A percentile compares a stretch with the other conserved stretches of the same genome.
Conservation (phyloP, 805 yeast genomes). For the Ogataea minuta region DNA sequence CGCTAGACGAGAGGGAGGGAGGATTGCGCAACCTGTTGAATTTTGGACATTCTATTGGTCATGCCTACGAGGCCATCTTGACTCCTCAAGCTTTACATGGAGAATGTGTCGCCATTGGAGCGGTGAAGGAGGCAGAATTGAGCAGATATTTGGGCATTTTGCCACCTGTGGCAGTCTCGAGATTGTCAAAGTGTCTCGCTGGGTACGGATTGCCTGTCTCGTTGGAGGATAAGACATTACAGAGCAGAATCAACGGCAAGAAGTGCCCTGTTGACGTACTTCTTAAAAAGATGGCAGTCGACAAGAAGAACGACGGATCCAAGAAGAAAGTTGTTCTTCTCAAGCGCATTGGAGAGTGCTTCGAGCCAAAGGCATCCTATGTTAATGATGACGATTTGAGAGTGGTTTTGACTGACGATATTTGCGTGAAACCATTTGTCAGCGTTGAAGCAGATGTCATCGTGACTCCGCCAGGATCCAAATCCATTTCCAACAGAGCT, state of each 20-base stretch:
- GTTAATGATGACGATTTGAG: slow-evolving; percentile 79
- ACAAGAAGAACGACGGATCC: slow-evolving; percentile 93
- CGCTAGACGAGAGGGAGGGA: slow-evolving; percentile 92
- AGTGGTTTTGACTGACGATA: slow-evolving; percentile 80
- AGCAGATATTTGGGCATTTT: slow-evolving; percentile 87
- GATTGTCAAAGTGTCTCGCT: slow-evolving; percentile 76
- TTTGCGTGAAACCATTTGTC: slow-evolving; percentile 59
- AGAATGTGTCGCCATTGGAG: slow-evolving; percentile 98
- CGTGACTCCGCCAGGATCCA: slow-evolving; percentile 92
- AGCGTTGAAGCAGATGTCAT: slow-evolving; percentile 38
- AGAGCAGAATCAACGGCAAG: slow-evolving; percentile 65
- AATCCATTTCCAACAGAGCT: slow-evolving; percentile 95
- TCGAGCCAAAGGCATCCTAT: slow-evolving; percentile 82
- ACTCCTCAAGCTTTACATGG: slow-evolving; percentile 97
- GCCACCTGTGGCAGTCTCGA: slow-evolving; percentile 90
- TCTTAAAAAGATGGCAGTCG: slow-evolving; percentile 86
- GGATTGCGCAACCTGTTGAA: slow-evolving; percentile 88
- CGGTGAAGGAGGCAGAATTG: slow-evolving; percentile 91
- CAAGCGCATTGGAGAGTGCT: slow-evolving; percentile 83
- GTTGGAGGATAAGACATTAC: slow-evolving; percentile 67
- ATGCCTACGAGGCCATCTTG: slow-evolving; percentile 95
- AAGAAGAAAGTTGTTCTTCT: slow-evolving; percentile 84
- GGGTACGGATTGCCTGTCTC: slow-evolving; percentile 87
- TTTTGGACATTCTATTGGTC: slow-evolving; percentile 97
- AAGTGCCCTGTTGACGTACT: slow-evolving; percentile 74